Conservation (phyloP, 2,329 filamentous ascomycete species). For the Aspergillus quadricinctus region DNA sequence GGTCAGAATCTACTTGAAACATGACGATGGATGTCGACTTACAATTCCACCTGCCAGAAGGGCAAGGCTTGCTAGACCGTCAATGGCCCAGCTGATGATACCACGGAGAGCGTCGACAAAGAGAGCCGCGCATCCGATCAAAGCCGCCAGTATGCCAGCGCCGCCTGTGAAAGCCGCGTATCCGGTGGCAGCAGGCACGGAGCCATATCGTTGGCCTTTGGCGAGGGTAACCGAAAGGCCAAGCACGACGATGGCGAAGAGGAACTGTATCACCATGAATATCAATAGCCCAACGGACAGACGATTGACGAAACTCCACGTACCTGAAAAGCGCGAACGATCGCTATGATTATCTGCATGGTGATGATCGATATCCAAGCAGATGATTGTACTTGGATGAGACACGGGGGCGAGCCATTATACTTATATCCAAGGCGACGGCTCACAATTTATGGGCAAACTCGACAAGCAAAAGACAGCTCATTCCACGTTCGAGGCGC, state of each 20-base stretch:
- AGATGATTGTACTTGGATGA: too few relatives aligned
- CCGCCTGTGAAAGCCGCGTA: slow-evolving; percentile 21
- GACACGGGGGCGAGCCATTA: too few relatives aligned
- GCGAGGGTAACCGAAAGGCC: slow-evolving; percentile 19
- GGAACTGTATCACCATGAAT: slow-evolving; percentile 6
- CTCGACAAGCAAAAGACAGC: too few relatives aligned
- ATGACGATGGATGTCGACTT: slow-evolving; percentile 2
- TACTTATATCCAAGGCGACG: too few relatives aligned
- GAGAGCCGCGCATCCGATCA: slow-evolving; percentile 13
- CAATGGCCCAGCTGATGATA: slow-evolving; percentile 15
- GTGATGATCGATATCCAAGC: too few relatives aligned
- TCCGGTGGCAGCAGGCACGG: slow-evolving; percentile 15
- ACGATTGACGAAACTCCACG: neutral
- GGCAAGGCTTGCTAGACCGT: slow-evolving; percentile 16
- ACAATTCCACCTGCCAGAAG: slow-evolving; percentile 20
- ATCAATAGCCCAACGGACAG: too few relatives aligned
- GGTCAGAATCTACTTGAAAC: neutral
- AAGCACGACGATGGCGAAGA: slow-evolving; percentile 20
- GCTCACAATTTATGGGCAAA: too few relatives aligned
- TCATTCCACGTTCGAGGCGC: too few relatives aligned
- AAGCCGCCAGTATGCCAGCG: slow-evolving; percentile 15
- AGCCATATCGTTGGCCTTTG: slow-evolving; percentile 12
- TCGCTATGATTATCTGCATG: neutral
- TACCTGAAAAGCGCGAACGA: neutral
- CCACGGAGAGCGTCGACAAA: slow-evolving; percentile 10